Evolutionary conservation across 257 asterid genomes (phyloP).

Genomic region (Nicotiana noctiflora): DNA sequence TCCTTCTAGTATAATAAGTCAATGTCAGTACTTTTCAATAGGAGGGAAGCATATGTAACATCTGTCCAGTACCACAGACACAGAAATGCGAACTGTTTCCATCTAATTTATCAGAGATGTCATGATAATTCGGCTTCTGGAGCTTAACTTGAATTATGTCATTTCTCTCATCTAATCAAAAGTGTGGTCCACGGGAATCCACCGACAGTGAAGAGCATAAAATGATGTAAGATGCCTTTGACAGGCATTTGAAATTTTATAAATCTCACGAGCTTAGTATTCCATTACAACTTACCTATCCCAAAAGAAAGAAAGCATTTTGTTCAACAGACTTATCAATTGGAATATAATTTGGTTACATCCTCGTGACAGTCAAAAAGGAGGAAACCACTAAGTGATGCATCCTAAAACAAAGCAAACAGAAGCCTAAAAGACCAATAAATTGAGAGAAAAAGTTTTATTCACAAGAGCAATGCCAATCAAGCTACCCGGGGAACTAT

Average conservation of each 20-base stretch:
- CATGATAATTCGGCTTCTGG: background rate
- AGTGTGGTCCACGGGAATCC: background rate
- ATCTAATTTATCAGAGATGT: background rate
- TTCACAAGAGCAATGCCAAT: background rate
- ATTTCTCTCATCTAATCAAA: background rate
- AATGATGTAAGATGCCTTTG: background rate
- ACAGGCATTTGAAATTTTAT: background rate
- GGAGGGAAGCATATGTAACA: background rate
- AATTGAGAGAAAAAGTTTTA: background rate
- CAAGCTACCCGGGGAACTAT: background rate
- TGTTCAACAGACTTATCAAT: background rate
- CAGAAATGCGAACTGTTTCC: background rate
- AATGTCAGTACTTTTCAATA: background rate
- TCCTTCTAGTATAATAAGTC: background rate
- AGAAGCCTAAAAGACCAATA: background rate
- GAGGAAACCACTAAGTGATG: background rate
- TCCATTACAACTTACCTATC: background rate
- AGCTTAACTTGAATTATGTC: background rate
- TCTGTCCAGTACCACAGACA: background rate
- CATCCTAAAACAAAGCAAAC: background rate
- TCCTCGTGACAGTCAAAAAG: background rate
- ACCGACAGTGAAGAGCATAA: background rate
- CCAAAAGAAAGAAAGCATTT: background rate
- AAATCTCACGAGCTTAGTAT: background rate
- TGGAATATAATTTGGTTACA: background rate